phyloP scores from a whole-genome alignment of 1,284 basidiomycete species.

The Naganishia sp. region DNA sequence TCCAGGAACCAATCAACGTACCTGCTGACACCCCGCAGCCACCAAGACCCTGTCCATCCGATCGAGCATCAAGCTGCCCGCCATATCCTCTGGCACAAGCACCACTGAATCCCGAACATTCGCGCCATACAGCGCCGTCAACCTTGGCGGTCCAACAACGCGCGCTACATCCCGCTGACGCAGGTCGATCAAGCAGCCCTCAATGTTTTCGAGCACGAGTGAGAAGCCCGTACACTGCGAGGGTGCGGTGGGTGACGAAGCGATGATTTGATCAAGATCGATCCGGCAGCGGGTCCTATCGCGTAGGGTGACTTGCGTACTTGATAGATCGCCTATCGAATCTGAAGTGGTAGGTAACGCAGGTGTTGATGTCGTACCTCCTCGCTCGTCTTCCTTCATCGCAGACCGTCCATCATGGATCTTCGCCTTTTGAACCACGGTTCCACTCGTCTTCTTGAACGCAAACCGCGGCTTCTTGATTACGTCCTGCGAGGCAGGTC shows the following conservation, averaged over 20 bases:
- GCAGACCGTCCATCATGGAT: too few species aligned
- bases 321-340: neutral
- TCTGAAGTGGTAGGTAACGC: neutral
- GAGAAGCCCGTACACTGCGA: slow-evolving; percentile 6
- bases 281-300: slow-evolving; percentile 1
- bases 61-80: slow-evolving; percentile 32
- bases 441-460: slow-evolving; percentile 5
- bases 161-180: neutral
- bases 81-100: slow-evolving; percentile 22
- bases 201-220: slow-evolving; percentile 10
- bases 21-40: slow-evolving; percentile 30
- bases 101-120: slow-evolving; percentile 9
- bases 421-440: neutral
- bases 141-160: neutral
- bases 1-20: neutral
- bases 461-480: neutral
- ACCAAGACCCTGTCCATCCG: slow-evolving; percentile 16
- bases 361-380: neutral
- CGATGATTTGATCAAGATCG: slow-evolving; percentile 9
- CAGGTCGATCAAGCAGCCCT: slow-evolving; percentile 20
- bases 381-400: too few species aligned
- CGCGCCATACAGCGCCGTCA: slow-evolving; percentile 30
- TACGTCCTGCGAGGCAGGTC: neutral
- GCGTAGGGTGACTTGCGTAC: slow-evolving; percentile 12
- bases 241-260: neutral